Conservation (phyloP, 768 basidiomycete genomes). For the Boletus rufocinnamomeus region DNA sequence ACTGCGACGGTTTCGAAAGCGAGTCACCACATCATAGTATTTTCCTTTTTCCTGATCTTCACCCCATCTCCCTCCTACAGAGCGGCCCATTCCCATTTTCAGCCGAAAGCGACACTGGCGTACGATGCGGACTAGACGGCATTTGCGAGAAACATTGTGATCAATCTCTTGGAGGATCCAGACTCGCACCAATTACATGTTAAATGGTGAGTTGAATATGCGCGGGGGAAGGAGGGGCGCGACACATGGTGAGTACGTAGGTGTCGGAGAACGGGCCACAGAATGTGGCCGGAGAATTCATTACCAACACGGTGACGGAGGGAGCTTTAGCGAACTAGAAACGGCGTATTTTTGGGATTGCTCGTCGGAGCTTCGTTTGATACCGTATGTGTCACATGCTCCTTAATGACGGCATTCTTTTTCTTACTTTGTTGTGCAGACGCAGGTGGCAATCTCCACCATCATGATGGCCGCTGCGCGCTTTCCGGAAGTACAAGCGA, state of each 20-base stretch:
- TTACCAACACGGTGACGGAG: slow-evolving; percentile 47
- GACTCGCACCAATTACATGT: slow-evolving; percentile 26
- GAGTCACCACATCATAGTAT: background rate
- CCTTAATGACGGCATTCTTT: background rate
- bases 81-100: slow-evolving; percentile 54
- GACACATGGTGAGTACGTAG: background rate
- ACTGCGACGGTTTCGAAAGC: slow-evolving; percentile 60
- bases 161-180: slow-evolving; percentile 28
- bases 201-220: slow-evolving; percentile 38
- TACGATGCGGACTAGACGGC: slow-evolving; percentile 49
- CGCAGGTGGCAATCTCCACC: slow-evolving; percentile 29
- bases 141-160: slow-evolving; percentile 30
- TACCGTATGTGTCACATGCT: slow-evolving; percentile 36
- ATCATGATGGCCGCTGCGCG: slow-evolving; percentile 42
- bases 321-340: slow-evolving; percentile 51
- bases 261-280: slow-evolving; percentile 7
- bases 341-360: slow-evolving; percentile 59
- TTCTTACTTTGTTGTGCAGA: slow-evolving; percentile 12
- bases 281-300: slow-evolving; percentile 54
- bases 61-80: slow-evolving; percentile 26
- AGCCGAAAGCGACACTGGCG: slow-evolving; percentile 45
- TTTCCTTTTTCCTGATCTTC: background rate
- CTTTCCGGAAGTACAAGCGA: slow-evolving; percentile 36
- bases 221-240: too few relatives aligned
- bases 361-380: slow-evolving; percentile 65